Percentiles rank a stretch among this genome's conserved stretches.
Conservation (phyloP, 805 yeast species). For the Starmerella ratchasimensis region DNA sequence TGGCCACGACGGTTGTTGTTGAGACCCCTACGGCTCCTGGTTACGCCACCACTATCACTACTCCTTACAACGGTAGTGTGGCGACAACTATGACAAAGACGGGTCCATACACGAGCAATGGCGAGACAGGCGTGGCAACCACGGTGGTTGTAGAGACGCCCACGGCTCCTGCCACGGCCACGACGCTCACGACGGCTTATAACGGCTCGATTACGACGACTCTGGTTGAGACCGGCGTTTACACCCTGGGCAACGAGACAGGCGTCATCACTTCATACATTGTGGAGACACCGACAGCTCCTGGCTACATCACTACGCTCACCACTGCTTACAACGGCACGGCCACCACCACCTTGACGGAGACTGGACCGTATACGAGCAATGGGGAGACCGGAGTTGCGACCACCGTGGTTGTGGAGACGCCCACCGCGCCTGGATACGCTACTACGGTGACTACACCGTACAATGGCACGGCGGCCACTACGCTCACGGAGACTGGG, state of each 20-base stretch:
- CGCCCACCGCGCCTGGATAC: constrained; percentile 5
- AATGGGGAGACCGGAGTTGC: background rate
- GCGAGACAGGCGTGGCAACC: no score
- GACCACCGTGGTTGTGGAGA: constrained; percentile 1
- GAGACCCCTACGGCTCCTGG: no score
- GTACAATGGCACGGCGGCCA: background rate
- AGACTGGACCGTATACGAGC: constrained; percentile 2
- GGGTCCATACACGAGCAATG: background rate
- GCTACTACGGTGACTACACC: constrained; percentile 1
- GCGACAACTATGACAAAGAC: no score
- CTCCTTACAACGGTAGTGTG: background rate
- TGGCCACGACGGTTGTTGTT: no score
- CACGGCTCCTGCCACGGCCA: background rate
- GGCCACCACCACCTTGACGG: constrained; percentile 1
- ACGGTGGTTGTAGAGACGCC: background rate
- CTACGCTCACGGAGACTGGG: constrained; percentile 1
- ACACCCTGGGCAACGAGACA: background rate
- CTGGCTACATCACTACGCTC: background rate
- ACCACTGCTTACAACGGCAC: background rate
- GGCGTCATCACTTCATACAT: background rate
- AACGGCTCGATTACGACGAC: background rate
- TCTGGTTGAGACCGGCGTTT: constrained; percentile 1
- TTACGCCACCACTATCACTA: background rate
- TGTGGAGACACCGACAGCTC: background rate
- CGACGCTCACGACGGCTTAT: background rate